These are phyloP conservation scores for Hapsidospora chrysogenum DNA, from an alignment of 495 filamentous ascomycete species.

Conservation along the genomic window DNA sequence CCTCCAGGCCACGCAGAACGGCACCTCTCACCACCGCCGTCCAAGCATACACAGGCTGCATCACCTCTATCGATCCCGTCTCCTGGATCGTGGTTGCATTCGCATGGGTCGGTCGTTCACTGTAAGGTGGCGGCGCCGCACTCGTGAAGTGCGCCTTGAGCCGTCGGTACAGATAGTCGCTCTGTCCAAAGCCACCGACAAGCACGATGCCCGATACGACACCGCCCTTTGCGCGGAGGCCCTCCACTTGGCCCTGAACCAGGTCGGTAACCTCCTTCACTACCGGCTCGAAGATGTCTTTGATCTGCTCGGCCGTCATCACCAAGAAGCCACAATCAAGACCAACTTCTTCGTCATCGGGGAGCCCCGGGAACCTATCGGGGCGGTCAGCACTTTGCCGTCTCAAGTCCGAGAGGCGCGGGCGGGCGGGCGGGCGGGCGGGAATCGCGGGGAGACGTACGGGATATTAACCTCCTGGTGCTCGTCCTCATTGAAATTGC, in stretches of 20 bases:
- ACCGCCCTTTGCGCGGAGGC: slow-evolving; percentile 41
- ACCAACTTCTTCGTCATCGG: slow-evolving; percentile 46
- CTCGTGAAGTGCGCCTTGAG: slow-evolving; percentile 49
- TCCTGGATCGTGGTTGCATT: slow-evolving; percentile 18
- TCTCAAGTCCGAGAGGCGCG: not conserved
- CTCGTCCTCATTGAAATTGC: slow-evolving; percentile 61
- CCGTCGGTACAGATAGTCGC: slow-evolving; percentile 47
- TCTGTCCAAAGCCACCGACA: slow-evolving; percentile 56
- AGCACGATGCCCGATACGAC: slow-evolving; percentile 50
- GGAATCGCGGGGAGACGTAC: slow-evolving; percentile 22
- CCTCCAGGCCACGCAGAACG: slow-evolving; percentile 51
- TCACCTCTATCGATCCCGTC: slow-evolving; percentile 44
- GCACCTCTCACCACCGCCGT: slow-evolving; percentile 58
- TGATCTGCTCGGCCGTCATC: slow-evolving; percentile 42
- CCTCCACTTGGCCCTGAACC: slow-evolving; percentile 42
- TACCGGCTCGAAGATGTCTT: slow-evolving; percentile 49
- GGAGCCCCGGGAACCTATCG: slow-evolving; percentile 50
- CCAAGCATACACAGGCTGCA: slow-evolving; percentile 65
- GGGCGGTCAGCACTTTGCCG: too few species aligned
- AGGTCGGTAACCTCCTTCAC: slow-evolving; percentile 43
- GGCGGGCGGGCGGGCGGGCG: too few species aligned
- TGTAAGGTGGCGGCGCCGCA: slow-evolving; percentile 47
- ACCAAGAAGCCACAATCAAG: slow-evolving; percentile 49
- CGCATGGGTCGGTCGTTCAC: slow-evolving; percentile 41
- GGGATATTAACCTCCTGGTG: slow-evolving; percentile 53